phyloP scores from a whole-genome alignment of 139 green algal species.

The Coelastrella sp. region DNA sequence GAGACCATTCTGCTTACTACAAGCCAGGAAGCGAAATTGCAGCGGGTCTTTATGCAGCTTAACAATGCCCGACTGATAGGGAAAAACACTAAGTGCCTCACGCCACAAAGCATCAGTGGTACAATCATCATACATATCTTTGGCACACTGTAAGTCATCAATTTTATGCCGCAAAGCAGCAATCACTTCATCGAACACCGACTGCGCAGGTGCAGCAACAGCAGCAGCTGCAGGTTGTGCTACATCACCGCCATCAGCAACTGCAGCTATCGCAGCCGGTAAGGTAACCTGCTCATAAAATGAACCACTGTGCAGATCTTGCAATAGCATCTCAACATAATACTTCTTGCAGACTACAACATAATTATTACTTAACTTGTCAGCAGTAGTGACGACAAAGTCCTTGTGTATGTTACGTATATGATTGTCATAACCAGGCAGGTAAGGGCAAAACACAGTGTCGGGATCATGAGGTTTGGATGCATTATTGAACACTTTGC shows the following conservation, averaged over 20 bases:
- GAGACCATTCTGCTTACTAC: not conserved
- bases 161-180: too few relatives aligned
- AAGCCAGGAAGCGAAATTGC: not conserved
- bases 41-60: constrained; percentile 7
- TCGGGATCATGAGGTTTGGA: too few relatives aligned
- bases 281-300: not conserved
- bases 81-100: not conserved
- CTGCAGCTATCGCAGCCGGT: too few relatives aligned
- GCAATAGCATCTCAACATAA: not conserved
- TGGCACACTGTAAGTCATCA: too few relatives aligned
- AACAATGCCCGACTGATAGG: not conserved
- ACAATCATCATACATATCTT: not conserved
- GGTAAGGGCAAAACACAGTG: too few relatives aligned
- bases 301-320: not conserved
- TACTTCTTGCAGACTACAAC: constrained; percentile 16
- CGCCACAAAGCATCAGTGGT: not conserved
- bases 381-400: constrained; percentile 11
- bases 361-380: constrained; percentile 26
- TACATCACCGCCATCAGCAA: too few relatives aligned
- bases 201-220: too few relatives aligned
- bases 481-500: too few relatives aligned
- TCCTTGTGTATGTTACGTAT: not conserved
- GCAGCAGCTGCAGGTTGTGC: too few relatives aligned
- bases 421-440: not conserved
- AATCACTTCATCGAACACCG: too few relatives aligned